A percentile compares a stretch with the other conserved stretches of the same genome.
Evolutionary conservation across 306 rosid genomes (phyloP).

Genomic region (Morella rubra): DNA sequence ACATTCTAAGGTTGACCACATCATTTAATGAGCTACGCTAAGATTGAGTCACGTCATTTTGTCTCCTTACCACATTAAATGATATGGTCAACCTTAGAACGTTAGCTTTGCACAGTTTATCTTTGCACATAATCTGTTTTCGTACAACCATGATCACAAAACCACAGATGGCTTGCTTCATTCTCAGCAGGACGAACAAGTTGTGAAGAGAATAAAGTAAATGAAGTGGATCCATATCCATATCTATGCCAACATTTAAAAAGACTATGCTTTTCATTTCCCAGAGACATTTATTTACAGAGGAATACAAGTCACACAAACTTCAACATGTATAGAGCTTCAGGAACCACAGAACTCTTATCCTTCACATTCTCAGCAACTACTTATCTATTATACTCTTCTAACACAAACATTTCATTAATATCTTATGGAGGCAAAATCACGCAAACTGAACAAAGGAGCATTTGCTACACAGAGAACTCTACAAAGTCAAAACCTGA

Average conservation of each 20-base stretch:
- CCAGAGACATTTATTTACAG: conserved; percentile 30
- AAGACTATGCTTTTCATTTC: not conserved
- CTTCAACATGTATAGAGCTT: conserved; percentile 1
- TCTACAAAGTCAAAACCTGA: conserved; percentile 25
- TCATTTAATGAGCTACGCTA: too few relatives aligned
- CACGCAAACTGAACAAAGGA: conserved; percentile 1
- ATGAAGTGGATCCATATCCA: not conserved
- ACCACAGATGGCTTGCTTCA: too few relatives aligned
- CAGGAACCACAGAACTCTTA: not conserved
- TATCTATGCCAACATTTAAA: not conserved
- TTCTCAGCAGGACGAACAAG: too few relatives aligned
- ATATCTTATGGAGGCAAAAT: conserved; percentile 13
- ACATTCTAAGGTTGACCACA: too few relatives aligned
- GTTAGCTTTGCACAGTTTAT: too few relatives aligned
- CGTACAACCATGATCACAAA: too few relatives aligned
- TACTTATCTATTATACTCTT: conserved; percentile 18
- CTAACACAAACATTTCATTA: conserved; percentile 25
- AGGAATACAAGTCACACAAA: conserved; percentile 19
- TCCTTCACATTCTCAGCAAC: conserved; percentile 23
- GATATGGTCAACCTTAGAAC: too few relatives aligned
- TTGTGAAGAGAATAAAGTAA: not conserved
- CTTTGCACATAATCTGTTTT: too few relatives aligned
- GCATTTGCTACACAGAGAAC: conserved; percentile 34
- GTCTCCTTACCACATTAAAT: too few relatives aligned
- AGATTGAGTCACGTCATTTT: too few relatives aligned